These are phyloP conservation scores for Thuidium tamariscinum DNA, from an alignment of 225 moss, liverwort and hornwort genomes.

Conservation along the genomic window DNA sequence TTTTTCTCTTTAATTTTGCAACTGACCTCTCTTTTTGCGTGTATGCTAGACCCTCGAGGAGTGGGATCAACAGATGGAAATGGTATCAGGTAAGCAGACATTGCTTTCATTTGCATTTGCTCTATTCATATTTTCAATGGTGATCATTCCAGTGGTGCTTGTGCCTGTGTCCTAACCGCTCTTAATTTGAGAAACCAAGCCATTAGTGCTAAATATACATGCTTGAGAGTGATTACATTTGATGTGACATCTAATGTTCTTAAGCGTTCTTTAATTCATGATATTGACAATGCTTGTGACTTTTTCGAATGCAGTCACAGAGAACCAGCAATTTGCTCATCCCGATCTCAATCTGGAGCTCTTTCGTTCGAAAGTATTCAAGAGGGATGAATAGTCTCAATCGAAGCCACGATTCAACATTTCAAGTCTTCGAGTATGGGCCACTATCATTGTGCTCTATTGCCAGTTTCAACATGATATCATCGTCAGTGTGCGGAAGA, in stretches of 20 bases:
- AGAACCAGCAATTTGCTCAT: constrained; percentile 3
- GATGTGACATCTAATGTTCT: not conserved
- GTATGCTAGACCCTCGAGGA: constrained; percentile 39
- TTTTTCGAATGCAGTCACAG: constrained; percentile 17
- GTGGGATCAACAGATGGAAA: constrained; percentile 48
- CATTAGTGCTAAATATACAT: not conserved
- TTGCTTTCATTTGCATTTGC: not conserved
- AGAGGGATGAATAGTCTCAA: not conserved
- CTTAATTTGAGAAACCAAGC: not conserved
- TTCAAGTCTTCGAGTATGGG: not conserved
- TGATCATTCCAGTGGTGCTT: not conserved
- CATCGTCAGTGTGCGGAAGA: not conserved
- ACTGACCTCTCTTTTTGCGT: not conserved
- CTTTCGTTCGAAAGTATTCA: constrained; percentile 24
- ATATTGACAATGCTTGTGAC: not conserved
- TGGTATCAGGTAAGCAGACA: constrained; percentile 17
- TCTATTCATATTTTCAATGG: not conserved
- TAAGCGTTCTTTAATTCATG: not conserved
- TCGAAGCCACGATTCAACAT: not conserved
- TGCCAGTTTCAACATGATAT: not conserved
- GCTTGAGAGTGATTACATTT: not conserved
- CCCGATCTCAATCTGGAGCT: constrained; percentile 51
- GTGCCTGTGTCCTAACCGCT: not conserved
- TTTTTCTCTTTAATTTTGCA: not conserved
- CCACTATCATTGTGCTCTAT: not conserved